Evolutionary conservation across 805 yeast species (phyloP), one percentile per base, ranked within the genome.

Genomic region (Yamadazyma philogaea): DNA sequence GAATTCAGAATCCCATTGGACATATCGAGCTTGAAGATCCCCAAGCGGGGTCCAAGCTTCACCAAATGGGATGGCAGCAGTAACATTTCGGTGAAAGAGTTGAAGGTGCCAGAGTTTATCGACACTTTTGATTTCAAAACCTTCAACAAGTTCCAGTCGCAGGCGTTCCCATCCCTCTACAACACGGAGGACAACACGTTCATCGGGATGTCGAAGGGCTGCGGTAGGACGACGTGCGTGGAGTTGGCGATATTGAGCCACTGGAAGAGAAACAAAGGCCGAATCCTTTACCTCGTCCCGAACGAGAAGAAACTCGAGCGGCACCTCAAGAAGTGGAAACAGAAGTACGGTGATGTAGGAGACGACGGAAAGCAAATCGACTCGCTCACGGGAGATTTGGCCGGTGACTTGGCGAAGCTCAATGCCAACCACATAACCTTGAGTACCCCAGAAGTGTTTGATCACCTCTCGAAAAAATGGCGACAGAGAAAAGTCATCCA

Each of bases 361-460:
- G 82, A 79, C 6, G 48, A 54, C 1, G 87, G 83, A 1, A 83
- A 82, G 51, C 50, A 46, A 0, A 70, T 90, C 6, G 65, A 63
- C 32, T 79, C 77, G 48, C 62, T 90, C 10, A 75, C 80, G 0
- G 72, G 72, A 6, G 87, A 84, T 28, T 43, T 76, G 2, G 48
- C 73, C 1, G 52, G 61, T 1, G 93, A 89, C 54, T 54, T 82
- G 44, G 67, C 70, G 39, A 51, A 79, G 3, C 52, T 89, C 6
- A 79, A 80, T 1, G 65, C 68, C 22, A 76, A 79, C 43, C 91
- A 89, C 57, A 60, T 91, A 40, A 63, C 87, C 14, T 60, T 91
- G 11, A 79, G 87, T 4, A 88, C 97, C 0, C 96, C 96, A 0
- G 70, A 66, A 17, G 91, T 87, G 48, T 85, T 88, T 68, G 90